These are phyloP conservation scores for Chimonanthus praecox DNA, from an alignment of 164 flowering plant genomes.

Conservation along the genomic window DNA sequence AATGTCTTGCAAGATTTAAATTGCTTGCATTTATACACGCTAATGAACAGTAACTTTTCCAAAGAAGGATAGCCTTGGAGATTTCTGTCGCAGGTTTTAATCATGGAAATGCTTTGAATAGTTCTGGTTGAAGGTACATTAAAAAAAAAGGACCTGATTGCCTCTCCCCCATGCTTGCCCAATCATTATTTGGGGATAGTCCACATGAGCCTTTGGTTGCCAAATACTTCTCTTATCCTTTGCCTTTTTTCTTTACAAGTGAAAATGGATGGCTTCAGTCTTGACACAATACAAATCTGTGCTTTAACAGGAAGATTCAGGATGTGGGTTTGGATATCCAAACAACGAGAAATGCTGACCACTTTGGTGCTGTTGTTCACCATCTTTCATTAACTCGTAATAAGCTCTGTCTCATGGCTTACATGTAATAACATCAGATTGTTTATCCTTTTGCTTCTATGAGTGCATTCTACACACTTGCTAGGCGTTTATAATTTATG, in stretches of 20 bases:
- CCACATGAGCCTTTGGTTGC: not conserved
- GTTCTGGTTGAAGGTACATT: not conserved
- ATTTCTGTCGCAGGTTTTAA: too few species aligned
- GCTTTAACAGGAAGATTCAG: constrained; percentile 65
- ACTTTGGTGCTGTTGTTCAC: constrained; percentile 80
- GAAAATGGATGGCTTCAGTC: not conserved
- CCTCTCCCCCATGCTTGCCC: not conserved
- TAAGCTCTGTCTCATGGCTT: constrained; percentile 79
- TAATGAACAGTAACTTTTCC: too few species aligned
- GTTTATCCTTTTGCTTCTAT: not conserved
- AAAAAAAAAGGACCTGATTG: not conserved
- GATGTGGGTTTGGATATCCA: constrained; percentile 71
- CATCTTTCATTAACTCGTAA: constrained; percentile 80
- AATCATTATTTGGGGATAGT: not conserved
- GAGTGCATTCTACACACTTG: constrained; percentile 1
- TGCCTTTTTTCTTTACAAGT: too few species aligned
- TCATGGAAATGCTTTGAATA: not conserved
- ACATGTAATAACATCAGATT: constrained; percentile 30
- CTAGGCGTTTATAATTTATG: constrained; percentile 4
- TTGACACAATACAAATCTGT: not conserved
- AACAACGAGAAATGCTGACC: constrained; percentile 76
- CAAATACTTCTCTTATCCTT: not conserved
- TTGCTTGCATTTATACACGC: too few species aligned
- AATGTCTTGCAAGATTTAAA: too few species aligned
- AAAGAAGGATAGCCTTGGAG: too few species aligned